Percentiles rank a stretch among this genome's conserved stretches.
Conservation (phyloP, 331 rosid genomes). For the Prunus yedoensis region DNA sequence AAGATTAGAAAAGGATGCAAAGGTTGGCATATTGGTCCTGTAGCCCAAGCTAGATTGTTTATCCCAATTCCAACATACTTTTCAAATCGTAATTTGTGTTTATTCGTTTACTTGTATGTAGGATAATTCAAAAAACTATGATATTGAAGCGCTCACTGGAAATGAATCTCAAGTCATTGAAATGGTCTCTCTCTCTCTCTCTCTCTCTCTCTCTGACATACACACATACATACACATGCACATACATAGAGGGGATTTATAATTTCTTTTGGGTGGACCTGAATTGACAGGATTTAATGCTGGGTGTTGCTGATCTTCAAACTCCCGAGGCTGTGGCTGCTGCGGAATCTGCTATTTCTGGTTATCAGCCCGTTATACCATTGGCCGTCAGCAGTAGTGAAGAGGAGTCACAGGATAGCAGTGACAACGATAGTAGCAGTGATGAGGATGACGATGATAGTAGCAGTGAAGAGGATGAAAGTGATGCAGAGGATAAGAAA, state of each 20-base stretch:
- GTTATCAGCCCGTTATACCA: conserved; percentile 50
- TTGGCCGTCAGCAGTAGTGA: conserved; percentile 41
- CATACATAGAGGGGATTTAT: background rate
- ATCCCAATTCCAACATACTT: background rate
- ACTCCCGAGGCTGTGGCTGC: conserved; percentile 93
- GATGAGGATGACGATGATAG: too few relatives aligned
- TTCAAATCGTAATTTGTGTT: background rate
- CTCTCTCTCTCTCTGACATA: background rate
- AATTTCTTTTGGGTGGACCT: conserved; percentile 1
- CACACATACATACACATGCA: background rate
- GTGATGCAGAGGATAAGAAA: conserved; percentile 16
- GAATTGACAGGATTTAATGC: conserved; percentile 73
- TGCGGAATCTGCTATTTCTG: conserved; percentile 72
- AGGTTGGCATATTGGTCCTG: conserved; percentile 50
- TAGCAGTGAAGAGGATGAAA: background rate
- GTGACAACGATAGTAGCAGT: background rate
- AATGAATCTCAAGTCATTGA: conserved; percentile 75
- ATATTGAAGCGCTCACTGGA: conserved; percentile 74
- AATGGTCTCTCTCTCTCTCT: conserved; percentile 44
- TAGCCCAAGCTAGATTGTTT: conserved; percentile 2
- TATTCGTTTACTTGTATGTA: conserved; percentile 23
- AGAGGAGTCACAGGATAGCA: conserved; percentile 53
- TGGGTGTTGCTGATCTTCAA: conserved; percentile 82
- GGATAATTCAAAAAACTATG: conserved; percentile 59
- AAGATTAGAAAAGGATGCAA: conserved; percentile 46